phyloP scores from a whole-genome alignment of 2,329 filamentous ascomycete species.

The Colletotrichum sojae region DNA sequence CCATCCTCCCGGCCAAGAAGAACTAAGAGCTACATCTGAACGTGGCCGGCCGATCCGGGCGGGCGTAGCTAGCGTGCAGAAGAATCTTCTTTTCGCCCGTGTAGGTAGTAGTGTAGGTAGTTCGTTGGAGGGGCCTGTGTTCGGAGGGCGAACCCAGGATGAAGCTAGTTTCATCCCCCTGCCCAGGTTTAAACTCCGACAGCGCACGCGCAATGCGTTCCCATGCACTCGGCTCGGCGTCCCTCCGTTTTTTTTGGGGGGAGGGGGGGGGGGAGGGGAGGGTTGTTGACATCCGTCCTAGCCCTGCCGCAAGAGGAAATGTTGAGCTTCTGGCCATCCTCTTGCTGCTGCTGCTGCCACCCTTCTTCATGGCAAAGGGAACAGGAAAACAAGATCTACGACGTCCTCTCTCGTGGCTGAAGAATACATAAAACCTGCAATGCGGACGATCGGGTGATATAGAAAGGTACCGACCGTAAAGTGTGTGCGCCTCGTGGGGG shows the following conservation, averaged over 20 bases:
- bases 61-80: constrained; percentile 8
- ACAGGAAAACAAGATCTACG: no score
- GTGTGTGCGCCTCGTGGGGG: no score
- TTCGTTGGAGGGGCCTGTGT: constrained; percentile 18
- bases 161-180: not conserved
- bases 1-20: not conserved
- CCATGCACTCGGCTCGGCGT: constrained; percentile 30
- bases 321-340: constrained; percentile 1
- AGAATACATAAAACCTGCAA: no score
- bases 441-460: no score
- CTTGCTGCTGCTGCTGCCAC: no score
- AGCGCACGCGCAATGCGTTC: constrained; percentile 27
- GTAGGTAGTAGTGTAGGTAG: not conserved
- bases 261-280: not conserved
- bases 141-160: not conserved
- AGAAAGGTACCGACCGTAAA: no score
- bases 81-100: not conserved
- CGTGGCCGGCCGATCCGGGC: constrained; percentile 19
- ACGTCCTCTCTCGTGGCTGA: no score
- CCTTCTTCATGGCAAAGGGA: no score
- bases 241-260: constrained; percentile 20
- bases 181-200: constrained; percentile 12
- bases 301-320: constrained; percentile 18
- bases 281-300: constrained; percentile 25
- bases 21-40: constrained; percentile 7